These are phyloP conservation scores for Yamadazyma blattariae DNA, from an alignment of 1,139 yeast genomes.

Conservation along the genomic window DNA sequence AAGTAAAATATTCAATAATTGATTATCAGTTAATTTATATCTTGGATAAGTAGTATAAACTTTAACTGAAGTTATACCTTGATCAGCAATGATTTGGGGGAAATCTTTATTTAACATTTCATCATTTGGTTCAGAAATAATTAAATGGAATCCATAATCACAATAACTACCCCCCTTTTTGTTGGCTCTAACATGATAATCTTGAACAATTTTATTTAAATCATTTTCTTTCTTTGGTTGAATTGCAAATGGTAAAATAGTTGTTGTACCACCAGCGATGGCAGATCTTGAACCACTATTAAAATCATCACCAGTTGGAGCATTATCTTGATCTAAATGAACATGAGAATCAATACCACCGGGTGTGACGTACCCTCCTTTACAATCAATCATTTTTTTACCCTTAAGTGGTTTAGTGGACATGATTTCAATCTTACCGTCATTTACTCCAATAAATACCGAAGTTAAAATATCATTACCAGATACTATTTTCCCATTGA, in stretches of 20 bases:
- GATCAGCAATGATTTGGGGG: conserved; percentile 7
- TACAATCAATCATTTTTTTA: conserved; percentile 36
- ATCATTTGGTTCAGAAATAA: conserved; percentile 23
- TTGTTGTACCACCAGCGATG: conserved; percentile 57
- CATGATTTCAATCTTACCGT: conserved; percentile 35
- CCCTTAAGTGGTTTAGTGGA: conserved; percentile 30
- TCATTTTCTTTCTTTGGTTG: conserved; percentile 30
- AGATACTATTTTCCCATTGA: conserved; percentile 32
- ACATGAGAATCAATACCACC: conserved; percentile 56
- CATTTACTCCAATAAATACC: conserved; percentile 32
- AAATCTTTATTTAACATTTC: conserved; percentile 20
- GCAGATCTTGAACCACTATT: conserved; percentile 82
- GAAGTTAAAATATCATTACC: conserved; percentile 34
- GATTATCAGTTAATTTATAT: conserved; percentile 36
- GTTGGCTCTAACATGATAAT: conserved; percentile 26
- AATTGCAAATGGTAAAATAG: conserved; percentile 41
- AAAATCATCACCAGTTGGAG: conserved; percentile 88
- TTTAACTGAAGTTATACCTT: conserved; percentile 43
- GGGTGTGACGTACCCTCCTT: conserved; percentile 44
- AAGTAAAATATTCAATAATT: conserved; percentile 33
- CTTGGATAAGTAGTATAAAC: conserved; percentile 46
- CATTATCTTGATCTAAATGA: conserved; percentile 80
- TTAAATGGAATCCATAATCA: conserved; percentile 46
- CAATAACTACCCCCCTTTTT: conserved; percentile 28
- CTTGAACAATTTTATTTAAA: conserved; percentile 21